Conservation (phyloP, 2,329 filamentous ascomycete species). For the Scytalidium sp. region DNA sequence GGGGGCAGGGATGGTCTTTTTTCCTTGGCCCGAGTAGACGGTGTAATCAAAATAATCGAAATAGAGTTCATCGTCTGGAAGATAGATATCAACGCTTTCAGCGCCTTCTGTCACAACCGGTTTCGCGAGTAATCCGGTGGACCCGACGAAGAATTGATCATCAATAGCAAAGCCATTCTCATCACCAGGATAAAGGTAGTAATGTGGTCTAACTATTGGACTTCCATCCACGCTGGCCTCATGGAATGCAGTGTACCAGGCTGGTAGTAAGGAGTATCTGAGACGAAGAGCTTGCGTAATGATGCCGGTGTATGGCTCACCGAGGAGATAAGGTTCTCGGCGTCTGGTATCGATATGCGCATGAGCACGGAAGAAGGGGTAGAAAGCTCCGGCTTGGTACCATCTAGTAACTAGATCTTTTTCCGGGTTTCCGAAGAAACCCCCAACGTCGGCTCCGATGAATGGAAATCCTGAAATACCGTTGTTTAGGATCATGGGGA, state of each 20-base stretch:
- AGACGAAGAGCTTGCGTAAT: slow-evolving; percentile 85
- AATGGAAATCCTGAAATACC: slow-evolving; percentile 94
- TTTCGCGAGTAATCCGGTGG: slow-evolving; percentile 87
- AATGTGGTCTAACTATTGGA: slow-evolving; percentile 88
- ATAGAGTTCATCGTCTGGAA: slow-evolving; percentile 85
- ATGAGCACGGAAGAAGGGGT: slow-evolving; percentile 96
- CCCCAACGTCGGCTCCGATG: slow-evolving; percentile 90
- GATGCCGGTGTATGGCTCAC: slow-evolving; percentile 81
- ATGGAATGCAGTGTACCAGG: slow-evolving; percentile 97
- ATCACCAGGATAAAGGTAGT: slow-evolving; percentile 84
- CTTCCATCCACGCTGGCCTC: slow-evolving; percentile 78
- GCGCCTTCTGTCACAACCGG: slow-evolving; percentile 79
- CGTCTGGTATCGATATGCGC: slow-evolving; percentile 95
- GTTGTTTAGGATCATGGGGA: slow-evolving; percentile 92
- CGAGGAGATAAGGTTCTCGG: slow-evolving; percentile 85
- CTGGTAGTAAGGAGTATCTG: slow-evolving; percentile 83
- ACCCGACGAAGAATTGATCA: slow-evolving; percentile 88
- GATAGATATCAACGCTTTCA: slow-evolving; percentile 73
- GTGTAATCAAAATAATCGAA: slow-evolving; percentile 95
- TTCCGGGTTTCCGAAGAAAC: slow-evolving; percentile 96
- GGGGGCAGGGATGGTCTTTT: slow-evolving; percentile 68
- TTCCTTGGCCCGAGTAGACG: slow-evolving; percentile 66
- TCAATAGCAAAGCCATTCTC: slow-evolving; percentile 87
- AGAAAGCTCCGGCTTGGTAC: slow-evolving; percentile 97
- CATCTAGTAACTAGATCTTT: slow-evolving; percentile 89